Evolutionary conservation across 768 basidiomycete genomes (phyloP).

Genomic region (Lactarius akahatsu): DNA sequence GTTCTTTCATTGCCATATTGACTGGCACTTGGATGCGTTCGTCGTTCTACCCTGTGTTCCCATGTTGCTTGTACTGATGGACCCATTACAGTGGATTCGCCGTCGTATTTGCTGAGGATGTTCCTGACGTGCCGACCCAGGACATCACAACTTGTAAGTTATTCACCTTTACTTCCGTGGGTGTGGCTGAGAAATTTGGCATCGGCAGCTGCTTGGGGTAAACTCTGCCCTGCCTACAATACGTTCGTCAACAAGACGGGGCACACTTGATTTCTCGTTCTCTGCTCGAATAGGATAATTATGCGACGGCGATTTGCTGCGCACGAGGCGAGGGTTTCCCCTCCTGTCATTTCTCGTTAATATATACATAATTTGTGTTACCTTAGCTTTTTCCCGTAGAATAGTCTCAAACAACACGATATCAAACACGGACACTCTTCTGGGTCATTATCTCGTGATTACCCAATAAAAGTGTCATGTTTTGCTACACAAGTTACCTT

Average conservation of each 20-base stretch:
- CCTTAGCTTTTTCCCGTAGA: background rate
- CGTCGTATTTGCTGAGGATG: conserved; percentile 22
- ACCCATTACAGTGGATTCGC: conserved; percentile 14
- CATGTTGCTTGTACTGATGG: conserved; percentile 8
- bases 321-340: background rate
- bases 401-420: background rate
- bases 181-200: background rate
- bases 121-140: conserved; percentile 9
- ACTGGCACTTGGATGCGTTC: conserved; percentile 40
- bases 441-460: too few relatives aligned
- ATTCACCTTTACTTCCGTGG: background rate
- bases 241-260: conserved; percentile 1
- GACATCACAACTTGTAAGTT: conserved; percentile 2
- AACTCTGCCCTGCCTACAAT: conserved; percentile 21
- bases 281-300: background rate
- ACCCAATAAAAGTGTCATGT: too few relatives aligned
- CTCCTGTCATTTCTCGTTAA: background rate
- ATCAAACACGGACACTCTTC: background rate
- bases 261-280: background rate
- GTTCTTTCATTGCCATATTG: conserved; percentile 37
- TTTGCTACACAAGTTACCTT: too few relatives aligned
- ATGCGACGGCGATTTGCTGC: background rate
- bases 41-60: conserved; percentile 50
- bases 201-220: background rate
- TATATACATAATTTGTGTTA: background rate